These are phyloP conservation scores for Mucor piriformis DNA, from an alignment of 371 early-diverging fungal genomes.

Conservation along the genomic window DNA sequence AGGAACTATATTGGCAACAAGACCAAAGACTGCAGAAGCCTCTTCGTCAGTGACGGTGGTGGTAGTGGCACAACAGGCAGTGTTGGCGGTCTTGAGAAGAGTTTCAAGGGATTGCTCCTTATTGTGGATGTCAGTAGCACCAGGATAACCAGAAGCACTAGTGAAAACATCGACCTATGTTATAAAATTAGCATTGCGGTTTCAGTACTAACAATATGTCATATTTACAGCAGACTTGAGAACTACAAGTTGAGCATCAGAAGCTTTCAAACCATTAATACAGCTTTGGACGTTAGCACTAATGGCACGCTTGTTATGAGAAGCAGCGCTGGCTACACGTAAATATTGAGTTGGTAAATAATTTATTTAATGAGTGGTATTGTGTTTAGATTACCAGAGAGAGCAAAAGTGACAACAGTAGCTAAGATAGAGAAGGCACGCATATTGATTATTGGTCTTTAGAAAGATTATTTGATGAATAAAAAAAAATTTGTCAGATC, in stretches of 20 bases:
- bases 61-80: constrained; percentile 17
- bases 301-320: constrained; percentile 17
- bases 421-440: constrained; percentile 18
- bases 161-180: constrained; percentile 19
- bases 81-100: constrained; percentile 12
- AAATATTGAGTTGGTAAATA: too few relatives aligned
- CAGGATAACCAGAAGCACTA: constrained; percentile 15
- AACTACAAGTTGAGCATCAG: constrained; percentile 9
- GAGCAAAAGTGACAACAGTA: constrained; percentile 18
- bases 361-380: neutral
- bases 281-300: constrained; percentile 16
- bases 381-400: constrained; percentile 15
- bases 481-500: neutral
- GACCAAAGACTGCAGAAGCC: constrained; percentile 19
- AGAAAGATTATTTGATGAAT: constrained; percentile 8
- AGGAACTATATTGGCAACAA: constrained; percentile 12
- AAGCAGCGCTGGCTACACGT: constrained; percentile 28
- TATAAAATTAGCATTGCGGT: neutral
- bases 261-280: constrained; percentile 16
- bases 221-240: constrained; percentile 16
- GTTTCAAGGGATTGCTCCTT: constrained; percentile 14
- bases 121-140: constrained; percentile 15
- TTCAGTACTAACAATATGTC: neutral
- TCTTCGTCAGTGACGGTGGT: constrained; percentile 14
- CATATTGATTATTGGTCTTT: constrained; percentile 13